Base-by-base conservation (phyloP, 176 grass and related monocot species). In the Avena insularis region DNA sequence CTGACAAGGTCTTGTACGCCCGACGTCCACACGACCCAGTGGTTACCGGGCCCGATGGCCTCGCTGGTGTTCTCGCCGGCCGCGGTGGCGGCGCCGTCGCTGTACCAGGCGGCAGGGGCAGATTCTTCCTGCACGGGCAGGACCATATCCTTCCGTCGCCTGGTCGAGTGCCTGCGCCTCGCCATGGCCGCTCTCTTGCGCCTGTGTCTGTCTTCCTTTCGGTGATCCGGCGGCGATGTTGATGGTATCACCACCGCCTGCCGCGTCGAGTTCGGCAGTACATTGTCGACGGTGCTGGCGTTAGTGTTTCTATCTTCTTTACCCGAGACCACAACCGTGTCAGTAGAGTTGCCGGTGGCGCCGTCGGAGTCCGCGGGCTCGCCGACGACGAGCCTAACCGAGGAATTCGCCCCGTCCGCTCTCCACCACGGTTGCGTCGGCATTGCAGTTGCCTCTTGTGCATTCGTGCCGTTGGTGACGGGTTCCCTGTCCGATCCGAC, bases 11-110 rank as follows among this genome's bases (percentile, higher is more conserved):
- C 74, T 4, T 79, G 71, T 83, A 78, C 61, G 60, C 72, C 71
- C 47, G 86, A 35, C 78, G 82, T 85, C 71, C 82, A 82, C 63
- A 78, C 79, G 6, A 91, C 7, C 12, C 75, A n/a, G 86, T 64
- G 77, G 71, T 78, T 10, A 29, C 79, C 91, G 11, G n/a, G n/a
- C 0, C 40, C 84, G 63, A 23, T 74, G 43, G 10, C 21, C 25
- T 29, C 4, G 75, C 23, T 59, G 89, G 67, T 7, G 80, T 75
- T 87, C 46, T 4, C 4, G 45, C 1, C 83, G 16, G 12, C 62
- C 3, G 43, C 4, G 20, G 21, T 49, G 16, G 49, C 20, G 35
- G 6, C 20, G 9, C 27, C 72, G 21, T 87, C 23, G 85, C 33
- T 46, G n/a, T n/a, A n/a, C 38, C 38, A 40, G 54, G 64, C 33